phyloP scores from a whole-genome alignment of 805 yeast genomes.

The Jamesozyma lodderae region DNA sequence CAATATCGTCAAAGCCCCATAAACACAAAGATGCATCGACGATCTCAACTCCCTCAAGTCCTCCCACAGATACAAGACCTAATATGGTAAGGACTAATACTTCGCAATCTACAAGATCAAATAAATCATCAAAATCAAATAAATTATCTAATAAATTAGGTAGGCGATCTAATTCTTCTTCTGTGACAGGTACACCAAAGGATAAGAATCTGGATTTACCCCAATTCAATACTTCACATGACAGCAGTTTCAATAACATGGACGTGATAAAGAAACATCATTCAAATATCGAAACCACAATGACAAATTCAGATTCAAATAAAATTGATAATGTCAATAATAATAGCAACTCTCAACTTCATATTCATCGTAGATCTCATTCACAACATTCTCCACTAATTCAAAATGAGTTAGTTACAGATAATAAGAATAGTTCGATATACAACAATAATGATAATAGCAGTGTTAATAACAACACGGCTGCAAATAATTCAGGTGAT shows the following conservation, averaged over 20 bases:
- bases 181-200: slow-evolving; percentile 16
- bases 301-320: no score
- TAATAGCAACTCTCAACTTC: neutral
- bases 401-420: neutral
- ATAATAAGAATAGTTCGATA: neutral
- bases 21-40: neutral
- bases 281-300: slow-evolving; percentile 3
- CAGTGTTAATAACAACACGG: neutral
- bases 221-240: no score
- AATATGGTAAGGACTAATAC: slow-evolving; percentile 53
- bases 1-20: neutral
- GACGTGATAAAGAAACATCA: slow-evolving; percentile 1
- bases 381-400: slow-evolving; percentile 4
- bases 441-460: neutral
- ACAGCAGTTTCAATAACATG: neutral
- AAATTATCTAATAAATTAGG: no score
- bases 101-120: slow-evolving; percentile 40
- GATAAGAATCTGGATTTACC: neutral
- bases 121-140: slow-evolving; percentile 33
- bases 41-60: slow-evolving; percentile 1
- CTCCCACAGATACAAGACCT: slow-evolving; percentile 12
- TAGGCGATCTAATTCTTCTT: slow-evolving; percentile 25
- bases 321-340: neutral
- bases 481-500: slow-evolving; percentile 1
- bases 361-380: slow-evolving; percentile 6